Evolutionary conservation across 2,329 filamentous ascomycete genomes (phyloP).

Genomic region (Lasiodiplodia sp.): DNA sequence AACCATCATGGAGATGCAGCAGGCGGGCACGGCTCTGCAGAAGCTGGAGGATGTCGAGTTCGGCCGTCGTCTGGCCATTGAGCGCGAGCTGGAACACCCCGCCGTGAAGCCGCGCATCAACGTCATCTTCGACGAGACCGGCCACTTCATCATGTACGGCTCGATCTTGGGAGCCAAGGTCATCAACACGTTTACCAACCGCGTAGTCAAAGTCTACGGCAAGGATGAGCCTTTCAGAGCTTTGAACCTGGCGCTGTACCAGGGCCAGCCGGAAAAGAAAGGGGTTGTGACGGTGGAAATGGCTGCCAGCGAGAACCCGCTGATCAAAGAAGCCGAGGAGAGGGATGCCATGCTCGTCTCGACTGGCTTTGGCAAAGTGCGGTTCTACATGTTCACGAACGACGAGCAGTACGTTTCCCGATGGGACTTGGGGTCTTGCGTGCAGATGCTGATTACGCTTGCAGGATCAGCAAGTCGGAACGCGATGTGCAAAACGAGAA

Average conservation of each 20-base stretch:
- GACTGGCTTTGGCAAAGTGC: constrained; percentile 84
- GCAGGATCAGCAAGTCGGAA: constrained; percentile 74
- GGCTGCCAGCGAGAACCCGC: constrained; percentile 92
- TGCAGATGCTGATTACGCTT: constrained; percentile 23
- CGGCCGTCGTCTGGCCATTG: constrained; percentile 82
- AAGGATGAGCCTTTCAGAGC: constrained; percentile 88
- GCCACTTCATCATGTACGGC: constrained; percentile 93
- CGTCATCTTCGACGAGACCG: constrained; percentile 93
- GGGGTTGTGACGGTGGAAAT: constrained; percentile 92
- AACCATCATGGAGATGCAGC: constrained; percentile 92
- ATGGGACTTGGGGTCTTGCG: no score
- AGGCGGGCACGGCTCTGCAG: constrained; percentile 82
- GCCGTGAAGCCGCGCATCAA: constrained; percentile 75
- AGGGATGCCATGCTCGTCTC: constrained; percentile 87
- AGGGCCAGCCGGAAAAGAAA: constrained; percentile 95
- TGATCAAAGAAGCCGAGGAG: constrained; percentile 89
- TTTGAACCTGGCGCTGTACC: constrained; percentile 85
- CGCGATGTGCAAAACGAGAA: constrained; percentile 96
- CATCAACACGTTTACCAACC: constrained; percentile 93
- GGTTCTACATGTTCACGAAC: constrained; percentile 99
- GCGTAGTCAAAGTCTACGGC: constrained; percentile 87
- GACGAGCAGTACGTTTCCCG: constrained; percentile 66
- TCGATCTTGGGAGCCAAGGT: constrained; percentile 93
- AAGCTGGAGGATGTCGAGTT: constrained; percentile 92
- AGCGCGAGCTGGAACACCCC: constrained; percentile 82